Evolutionary conservation across 306 rosid species (phyloP).

Genomic region (cucumber (Cucumis sativus)): Cucumber_9930_V3 NC_026655.2:21598001-21598500

Average conservation of each 20-base stretch:
- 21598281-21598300: constrained; percentile 25
- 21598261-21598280: not conserved
- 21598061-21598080: constrained; percentile 5
- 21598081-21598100: not conserved
- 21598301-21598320: too few relatives aligned
- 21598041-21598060: not conserved
- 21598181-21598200: constrained; percentile 47
- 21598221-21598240: too few relatives aligned
- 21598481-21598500: too few relatives aligned
- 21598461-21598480: not conserved
- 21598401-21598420: constrained; percentile 81
- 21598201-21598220: not conserved
- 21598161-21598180: constrained; percentile 48
- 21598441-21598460: not conserved
- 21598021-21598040: not conserved
- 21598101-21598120: constrained; percentile 68
- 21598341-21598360: constrained; percentile 62
- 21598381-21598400: constrained; percentile 55
- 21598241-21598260: not conserved
- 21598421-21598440: constrained; percentile 33
- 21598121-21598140: constrained; percentile 60
- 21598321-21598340: too few relatives aligned
- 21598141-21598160: constrained; percentile 76
- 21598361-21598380: constrained; percentile 58
- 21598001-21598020: constrained; percentile 37